Base-by-base conservation (phyloP, 2,329 filamentous ascomycete species). In the Knufia petricola region DNA sequence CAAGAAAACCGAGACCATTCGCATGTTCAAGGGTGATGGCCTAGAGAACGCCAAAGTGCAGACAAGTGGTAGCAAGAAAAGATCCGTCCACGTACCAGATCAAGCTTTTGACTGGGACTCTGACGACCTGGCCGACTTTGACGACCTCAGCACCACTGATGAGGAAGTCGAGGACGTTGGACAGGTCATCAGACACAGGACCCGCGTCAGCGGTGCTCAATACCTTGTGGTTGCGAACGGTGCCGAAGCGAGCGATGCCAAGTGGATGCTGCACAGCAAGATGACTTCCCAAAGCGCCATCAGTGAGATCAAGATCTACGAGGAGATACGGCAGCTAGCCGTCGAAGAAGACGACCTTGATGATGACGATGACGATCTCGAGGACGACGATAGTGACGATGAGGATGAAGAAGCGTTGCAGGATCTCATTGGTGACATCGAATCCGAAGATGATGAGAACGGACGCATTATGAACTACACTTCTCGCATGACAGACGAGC, bases 401-500 rank as follows among this genome's bases (percentile, higher is more conserved):
- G 63, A 65, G 13, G 64, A 63, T 37, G 59, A 62, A 28, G 64
- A 64, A 37, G 53, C 39, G 34, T 53, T 64, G 31, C 49, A 63
- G 24, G 59, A 63, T 8, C 60, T 66, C 10, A 60, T 64, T 28
- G 64, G 66, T 6, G 64, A 68, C 2, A 65, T 70, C 8, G 65
- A 68, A 2, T 63, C 64, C 1, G 63, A 66, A 13, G 60, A 66
- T 10, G 60, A 64, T 9, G 64, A 65, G 2, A 63, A 64, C 9
- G 64, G 65, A 4, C 61, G 62, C 1, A 64, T 65, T 32, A 50
- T 66, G 34, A 61, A 60, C 62, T 40, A 61, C 61, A 17, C 64
- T 65, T 12, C 57, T 21, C 48, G 61, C 3, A 66, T 73, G 57
- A 73, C 77, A 7, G 79, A 87, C 53, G 80, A 82, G 61, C 71